Conservation (phyloP, 768 basidiomycete species). For the Candolleomyces aberdarensis region DNA sequence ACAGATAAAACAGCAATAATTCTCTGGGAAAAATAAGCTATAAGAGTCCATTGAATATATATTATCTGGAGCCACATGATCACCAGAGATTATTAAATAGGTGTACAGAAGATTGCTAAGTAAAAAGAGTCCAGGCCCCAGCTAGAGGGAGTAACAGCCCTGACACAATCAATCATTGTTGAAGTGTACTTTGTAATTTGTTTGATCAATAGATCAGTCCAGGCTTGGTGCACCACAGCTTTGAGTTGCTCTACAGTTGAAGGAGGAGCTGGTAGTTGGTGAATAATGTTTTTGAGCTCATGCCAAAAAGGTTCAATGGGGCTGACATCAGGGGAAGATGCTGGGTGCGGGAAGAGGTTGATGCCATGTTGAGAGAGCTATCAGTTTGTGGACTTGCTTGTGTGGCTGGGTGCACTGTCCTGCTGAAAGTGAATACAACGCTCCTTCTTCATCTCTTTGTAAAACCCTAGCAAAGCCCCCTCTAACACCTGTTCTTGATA, state of each 20-base stretch:
- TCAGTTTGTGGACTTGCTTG: constrained; percentile 15
- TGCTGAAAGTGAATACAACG: constrained; percentile 20
- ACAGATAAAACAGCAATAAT: too few relatives aligned
- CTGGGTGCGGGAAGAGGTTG: constrained; percentile 22
- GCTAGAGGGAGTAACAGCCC: too few relatives aligned
- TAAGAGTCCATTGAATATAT: too few relatives aligned
- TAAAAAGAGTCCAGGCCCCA: too few relatives aligned
- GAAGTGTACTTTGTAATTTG: too few relatives aligned
- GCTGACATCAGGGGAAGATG: constrained; percentile 28
- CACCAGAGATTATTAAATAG: too few relatives aligned
- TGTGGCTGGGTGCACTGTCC: constrained; percentile 23
- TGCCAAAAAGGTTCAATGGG: constrained; percentile 33
- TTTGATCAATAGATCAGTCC: too few relatives aligned
- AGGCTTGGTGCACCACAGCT: too few relatives aligned
- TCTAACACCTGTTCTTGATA: neutral
- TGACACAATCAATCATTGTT: too few relatives aligned
- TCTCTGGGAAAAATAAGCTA: too few relatives aligned
- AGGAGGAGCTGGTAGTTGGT: constrained; percentile 13
- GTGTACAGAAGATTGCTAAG: too few relatives aligned
- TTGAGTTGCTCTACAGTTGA: constrained; percentile 5
- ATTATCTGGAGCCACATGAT: too few relatives aligned
- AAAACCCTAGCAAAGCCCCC: neutral
- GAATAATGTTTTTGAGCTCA: constrained; percentile 22
- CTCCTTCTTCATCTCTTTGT: neutral
- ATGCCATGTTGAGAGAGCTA: constrained; percentile 23